Conservation (phyloP, 257 asterid genomes). For the Nicotiana tomentosiformis region DNA sequence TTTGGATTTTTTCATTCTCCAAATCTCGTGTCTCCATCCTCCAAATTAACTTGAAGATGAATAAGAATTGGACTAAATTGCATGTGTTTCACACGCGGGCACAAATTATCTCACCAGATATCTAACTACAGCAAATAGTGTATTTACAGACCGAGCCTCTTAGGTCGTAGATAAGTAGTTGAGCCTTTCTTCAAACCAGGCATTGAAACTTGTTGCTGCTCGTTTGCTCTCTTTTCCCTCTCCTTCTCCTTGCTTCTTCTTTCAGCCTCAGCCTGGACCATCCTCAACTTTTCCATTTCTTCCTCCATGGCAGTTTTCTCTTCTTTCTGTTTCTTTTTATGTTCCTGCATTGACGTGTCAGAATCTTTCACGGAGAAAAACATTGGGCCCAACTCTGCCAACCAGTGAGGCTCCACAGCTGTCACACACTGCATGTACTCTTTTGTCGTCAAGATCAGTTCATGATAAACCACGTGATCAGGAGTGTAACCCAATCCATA, state of each 20-base stretch:
- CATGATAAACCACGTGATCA: slow-evolving; percentile 89
- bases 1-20: not conserved
- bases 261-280: slow-evolving; percentile 45
- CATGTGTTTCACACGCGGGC: not conserved
- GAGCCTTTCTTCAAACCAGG: slow-evolving; percentile 76
- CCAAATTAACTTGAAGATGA: slow-evolving; percentile 5
- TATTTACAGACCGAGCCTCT: slow-evolving; percentile 61
- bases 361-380: slow-evolving; percentile 92
- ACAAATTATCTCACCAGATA: not conserved
- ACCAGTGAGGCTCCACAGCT: slow-evolving; percentile 90
- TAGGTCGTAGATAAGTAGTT: slow-evolving; percentile 72
- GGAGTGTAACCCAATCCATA: slow-evolving; percentile 91
- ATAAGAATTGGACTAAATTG: not conserved
- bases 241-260: slow-evolving; percentile 48
- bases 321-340: slow-evolving; percentile 79
- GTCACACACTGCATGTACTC: slow-evolving; percentile 97
- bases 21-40: not conserved
- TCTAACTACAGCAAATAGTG: not conserved
- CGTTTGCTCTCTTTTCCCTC: slow-evolving; percentile 55
- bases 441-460: slow-evolving; percentile 68
- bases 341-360: slow-evolving; percentile 77
- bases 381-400: slow-evolving; percentile 97
- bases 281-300: slow-evolving; percentile 87
- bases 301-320: slow-evolving; percentile 95
- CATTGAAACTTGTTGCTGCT: slow-evolving; percentile 60